Evolutionary conservation across 106 monocot genomes (phyloP), one percentile per base, ranked within the genome.

Genomic region (Dactylorhiza incarnata): DNA sequence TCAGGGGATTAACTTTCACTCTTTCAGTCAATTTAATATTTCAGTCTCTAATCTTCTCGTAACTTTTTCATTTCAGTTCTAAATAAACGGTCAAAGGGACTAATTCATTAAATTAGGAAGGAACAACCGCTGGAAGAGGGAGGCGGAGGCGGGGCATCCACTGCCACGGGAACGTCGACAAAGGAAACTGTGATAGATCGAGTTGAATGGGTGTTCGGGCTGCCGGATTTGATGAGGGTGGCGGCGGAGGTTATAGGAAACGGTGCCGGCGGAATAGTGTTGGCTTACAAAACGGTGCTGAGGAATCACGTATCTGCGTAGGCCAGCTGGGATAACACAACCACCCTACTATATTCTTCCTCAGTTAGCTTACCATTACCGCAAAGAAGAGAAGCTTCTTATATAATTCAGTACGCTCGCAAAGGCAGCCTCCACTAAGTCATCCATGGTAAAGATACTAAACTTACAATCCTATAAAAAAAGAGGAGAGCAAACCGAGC

Each of bases 191-290:
- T 76, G 37, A 85, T 70, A 62, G 92, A 83, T 70, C 68, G 92
- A 83, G 82, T 68, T 45, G 49, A 90, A 85, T 70, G 92, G 90
- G 13, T 23, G 43, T 85, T 95, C 62, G 86, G 82, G 24, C 3
- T 92, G 80, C 23, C 73, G 26, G 92, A 95, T 50, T 26, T 95
- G 80, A 90, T 95, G 95, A 95, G 89, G 80, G 92, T n/a, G 37
- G 83, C 90, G 16, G 95, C 95, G 6, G 95, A 92, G 85, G 85
- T 92, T 86, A 53, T 95, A 68, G 92, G 90, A 11, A 90, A 77
- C 68, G 56, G n/a, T n/a, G n/a, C n/a, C n/a, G n/a, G n/a, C n/a
- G 91, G 90, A 45, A 24, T 90, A 51, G 92, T 92, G 59, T 86
- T 92, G 3, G 85, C 86, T 24, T 95, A 88, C 82, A 95, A 16